Conservation (phyloP, 1,284 basidiomycete genomes). For the Cystobasidiaceae sp. region DNA sequence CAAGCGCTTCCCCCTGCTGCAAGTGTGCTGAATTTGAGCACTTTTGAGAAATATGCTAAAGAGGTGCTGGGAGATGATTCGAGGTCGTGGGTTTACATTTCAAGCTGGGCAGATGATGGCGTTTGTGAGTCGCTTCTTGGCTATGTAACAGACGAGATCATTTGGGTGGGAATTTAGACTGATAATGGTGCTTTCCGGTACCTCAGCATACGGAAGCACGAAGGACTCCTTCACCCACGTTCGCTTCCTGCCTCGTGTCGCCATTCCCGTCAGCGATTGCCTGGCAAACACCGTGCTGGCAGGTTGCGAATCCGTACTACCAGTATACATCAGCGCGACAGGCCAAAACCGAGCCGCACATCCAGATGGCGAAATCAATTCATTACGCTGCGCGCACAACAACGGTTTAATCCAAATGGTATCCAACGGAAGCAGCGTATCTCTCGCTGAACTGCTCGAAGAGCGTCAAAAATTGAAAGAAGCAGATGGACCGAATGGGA, state of each 20-base stretch:
- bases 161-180: too few relatives aligned
- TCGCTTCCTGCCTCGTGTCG: conserved; percentile 74
- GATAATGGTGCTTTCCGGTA: too few relatives aligned
- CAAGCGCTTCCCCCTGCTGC: conserved; percentile 13
- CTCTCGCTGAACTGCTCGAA: conserved; percentile 51
- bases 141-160: not conserved
- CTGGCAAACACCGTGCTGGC: conserved; percentile 72
- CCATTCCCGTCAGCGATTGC: conserved; percentile 62
- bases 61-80: conserved; percentile 27
- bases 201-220: too few relatives aligned
- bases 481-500: conserved; percentile 31
- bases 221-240: conserved; percentile 70
- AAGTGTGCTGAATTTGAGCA: conserved; percentile 28
- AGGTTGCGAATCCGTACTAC: conserved; percentile 65
- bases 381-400: conserved; percentile 48
- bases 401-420: conserved; percentile 48
- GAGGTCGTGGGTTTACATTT: conserved; percentile 33
- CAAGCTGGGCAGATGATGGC: conserved; percentile 39
- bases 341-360: conserved; percentile 51
- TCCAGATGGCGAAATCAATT: conserved; percentile 52
- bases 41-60: conserved; percentile 37
- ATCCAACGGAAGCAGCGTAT: conserved; percentile 49
- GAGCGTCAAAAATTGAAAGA: conserved; percentile 38
- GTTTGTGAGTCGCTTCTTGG: conserved; percentile 2
- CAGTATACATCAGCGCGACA: conserved; percentile 75